phyloP scores from a whole-genome alignment of 345 rosid species.

The Ceriops tagal region DNA sequence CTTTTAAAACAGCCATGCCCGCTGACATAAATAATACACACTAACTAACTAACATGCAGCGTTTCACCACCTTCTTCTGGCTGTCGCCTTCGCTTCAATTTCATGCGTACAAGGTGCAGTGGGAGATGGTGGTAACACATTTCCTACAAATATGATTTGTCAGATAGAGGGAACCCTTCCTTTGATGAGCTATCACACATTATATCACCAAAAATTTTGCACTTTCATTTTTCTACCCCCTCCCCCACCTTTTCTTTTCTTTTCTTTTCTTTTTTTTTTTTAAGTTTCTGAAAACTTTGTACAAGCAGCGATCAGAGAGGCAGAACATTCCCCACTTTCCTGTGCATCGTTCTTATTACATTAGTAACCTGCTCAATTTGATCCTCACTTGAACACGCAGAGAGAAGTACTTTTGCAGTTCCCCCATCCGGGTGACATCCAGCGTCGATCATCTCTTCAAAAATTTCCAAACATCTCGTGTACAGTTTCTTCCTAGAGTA shows the following conservation, averaged over 20 bases:
- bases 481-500: constrained; percentile 82
- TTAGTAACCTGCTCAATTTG: constrained; percentile 72
- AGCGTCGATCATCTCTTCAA: constrained; percentile 85
- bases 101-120: too few relatives aligned
- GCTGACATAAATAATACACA: too few relatives aligned
- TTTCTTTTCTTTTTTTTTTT: not conserved
- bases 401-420: constrained; percentile 77
- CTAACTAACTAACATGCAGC: too few relatives aligned
- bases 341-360: constrained; percentile 79
- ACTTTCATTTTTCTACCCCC: not conserved
- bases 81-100: too few relatives aligned
- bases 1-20: too few relatives aligned
- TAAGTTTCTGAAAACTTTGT: not conserved
- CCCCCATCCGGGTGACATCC: constrained; percentile 84
- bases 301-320: constrained; percentile 29
- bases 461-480: constrained; percentile 61
- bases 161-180: too few relatives aligned
- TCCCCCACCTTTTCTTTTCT: too few relatives aligned
- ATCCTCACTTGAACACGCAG: constrained; percentile 73
- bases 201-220: too few relatives aligned
- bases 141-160: too few relatives aligned
- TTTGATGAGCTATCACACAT: too few relatives aligned
- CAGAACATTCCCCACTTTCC: constrained; percentile 35
- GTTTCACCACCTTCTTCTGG: too few relatives aligned
- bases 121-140: too few relatives aligned